These are phyloP conservation scores for Cryphonectria carpinicola DNA, from an alignment of 2,329 filamentous ascomycete genomes.

Conservation along the genomic window DNA sequence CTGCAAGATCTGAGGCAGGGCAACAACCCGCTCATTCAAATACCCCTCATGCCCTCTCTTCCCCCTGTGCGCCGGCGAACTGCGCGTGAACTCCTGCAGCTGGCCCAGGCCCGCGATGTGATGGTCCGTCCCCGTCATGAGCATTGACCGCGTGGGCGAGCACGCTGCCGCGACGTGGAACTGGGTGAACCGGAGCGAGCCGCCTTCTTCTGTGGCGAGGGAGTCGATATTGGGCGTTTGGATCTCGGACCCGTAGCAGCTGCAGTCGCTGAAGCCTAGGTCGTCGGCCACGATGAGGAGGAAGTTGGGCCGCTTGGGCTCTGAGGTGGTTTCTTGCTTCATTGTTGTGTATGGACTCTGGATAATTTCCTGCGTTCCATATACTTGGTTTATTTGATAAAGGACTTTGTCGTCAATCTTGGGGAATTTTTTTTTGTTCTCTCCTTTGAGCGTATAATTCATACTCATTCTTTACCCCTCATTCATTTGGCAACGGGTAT, in stretches of 20 bases:
- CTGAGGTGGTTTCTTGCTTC: not conserved
- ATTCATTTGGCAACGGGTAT: not conserved
- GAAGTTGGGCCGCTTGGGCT: conserved; percentile 36
- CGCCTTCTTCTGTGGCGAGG: conserved; percentile 43
- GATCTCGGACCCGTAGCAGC: conserved; percentile 40
- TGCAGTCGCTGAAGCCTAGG: conserved; percentile 39
- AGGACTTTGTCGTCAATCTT: not conserved
- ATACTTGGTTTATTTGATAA: too few species aligned
- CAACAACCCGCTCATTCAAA: conserved; percentile 37
- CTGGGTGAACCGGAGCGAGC: conserved; percentile 63
- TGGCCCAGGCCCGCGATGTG: conserved; percentile 63
- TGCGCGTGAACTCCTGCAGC: conserved; percentile 52
- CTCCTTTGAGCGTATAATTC: too few species aligned
- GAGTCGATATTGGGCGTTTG: conserved; percentile 38
- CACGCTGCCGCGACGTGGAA: conserved; percentile 69
- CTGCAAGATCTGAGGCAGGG: conserved; percentile 35
- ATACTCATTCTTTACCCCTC: not conserved
- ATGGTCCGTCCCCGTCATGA: conserved; percentile 67
- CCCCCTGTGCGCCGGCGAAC: conserved; percentile 30
- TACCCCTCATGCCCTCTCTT: conserved; percentile 39
- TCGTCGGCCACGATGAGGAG: conserved; percentile 42
- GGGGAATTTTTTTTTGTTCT: not conserved
- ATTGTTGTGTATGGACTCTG: not conserved
- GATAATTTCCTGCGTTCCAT: too few species aligned
- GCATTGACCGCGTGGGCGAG: conserved; percentile 67